Percentiles rank a stretch among this genome's conserved stretches.
These are phyloP conservation scores for Funneliformis mosseae DNA, from an alignment of 192 early-diverging fungal genomes.

Conservation along the genomic window DNA sequence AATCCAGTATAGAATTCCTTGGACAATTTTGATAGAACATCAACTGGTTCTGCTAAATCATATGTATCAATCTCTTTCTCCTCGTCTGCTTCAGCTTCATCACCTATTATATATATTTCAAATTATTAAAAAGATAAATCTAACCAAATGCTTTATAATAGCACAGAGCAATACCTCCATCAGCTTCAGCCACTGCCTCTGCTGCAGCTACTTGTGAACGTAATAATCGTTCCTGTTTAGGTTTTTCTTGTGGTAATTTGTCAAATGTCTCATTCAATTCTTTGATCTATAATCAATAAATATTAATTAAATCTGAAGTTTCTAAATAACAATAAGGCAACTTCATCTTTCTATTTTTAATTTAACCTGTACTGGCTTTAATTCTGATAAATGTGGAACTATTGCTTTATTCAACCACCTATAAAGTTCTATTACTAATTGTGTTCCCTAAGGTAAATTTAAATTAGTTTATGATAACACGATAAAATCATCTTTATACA, in stretches of 20 bases:
- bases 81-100: slow-evolving; percentile 47
- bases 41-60: slow-evolving; percentile 87
- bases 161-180: slow-evolving; percentile 35
- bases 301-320: not conserved
- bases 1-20: slow-evolving; percentile 79
- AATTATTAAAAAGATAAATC: not conserved
- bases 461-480: not conserved
- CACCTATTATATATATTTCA: slow-evolving; percentile 13
- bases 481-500: not conserved
- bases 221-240: slow-evolving; percentile 69
- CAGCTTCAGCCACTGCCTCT: slow-evolving; percentile 40
- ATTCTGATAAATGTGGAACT: slow-evolving; percentile 71
- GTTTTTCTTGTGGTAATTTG: slow-evolving; percentile 61
- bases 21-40: slow-evolving; percentile 86
- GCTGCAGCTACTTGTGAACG: slow-evolving; percentile 77
- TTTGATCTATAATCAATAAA: slow-evolving; percentile 58
- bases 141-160: not conserved
- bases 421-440: slow-evolving; percentile 84
- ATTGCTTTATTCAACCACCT: slow-evolving; percentile 90
- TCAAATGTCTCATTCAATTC: slow-evolving; percentile 88
- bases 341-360: not conserved
- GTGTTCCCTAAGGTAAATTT: slow-evolving; percentile 48
- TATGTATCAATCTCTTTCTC: slow-evolving; percentile 70
- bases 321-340: not conserved
- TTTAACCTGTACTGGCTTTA: slow-evolving; percentile 88